Evolutionary conservation across 2,329 filamentous ascomycete species (phyloP), one percentile per base, ranked within the genome.

Genomic region (Orbilia brochopaga): DNA sequence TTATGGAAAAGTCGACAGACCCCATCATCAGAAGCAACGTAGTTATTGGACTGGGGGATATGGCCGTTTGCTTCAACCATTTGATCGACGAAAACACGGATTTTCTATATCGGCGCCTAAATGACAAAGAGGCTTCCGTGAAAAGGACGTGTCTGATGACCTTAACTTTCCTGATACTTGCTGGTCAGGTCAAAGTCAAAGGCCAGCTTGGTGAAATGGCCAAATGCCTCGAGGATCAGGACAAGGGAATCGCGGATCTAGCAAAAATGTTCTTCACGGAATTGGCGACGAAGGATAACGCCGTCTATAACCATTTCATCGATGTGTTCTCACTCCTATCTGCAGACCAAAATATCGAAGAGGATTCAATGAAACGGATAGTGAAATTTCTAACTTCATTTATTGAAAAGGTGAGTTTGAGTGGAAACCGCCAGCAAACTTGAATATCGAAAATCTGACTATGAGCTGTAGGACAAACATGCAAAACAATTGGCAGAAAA

Each of bases 51-150:
- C 86, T 99, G 0, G 94, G 94, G 42, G 94, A 99, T 78, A 99
- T 99, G 94, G 95, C 95, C 0, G 94, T 99, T 21, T 97, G 92
- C 84, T 99, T 99, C 85, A 99, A 99, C 78, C 94, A 99, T 78
- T 86, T 99, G 55, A 97, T 99, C 76, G 95, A 99, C 78, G 95
- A 99, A 81, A 97, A 99, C 80, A 99, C 94, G 0, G 94, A 99
- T 79, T 99, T 97, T 82, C 81, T 99, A 46, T 99, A 99, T 80
- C 88, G 94, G 19, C 88, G 95, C 17, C 85, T 99, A 6, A 95
- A 94, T 15, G 95, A 99, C 78, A 83, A 86, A 15, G 92, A 97
- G 76, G 86, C 87, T 21, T 93, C 90, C 1, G 94, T 99, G 73
- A 99, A 97, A 83, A 88, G 94, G 10, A 99, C 95, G 0, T 99